Evolutionary conservation across 1,284 basidiomycete genomes (phyloP).

Genomic region (Xerocomus cyaneibrunnescens): DNA sequence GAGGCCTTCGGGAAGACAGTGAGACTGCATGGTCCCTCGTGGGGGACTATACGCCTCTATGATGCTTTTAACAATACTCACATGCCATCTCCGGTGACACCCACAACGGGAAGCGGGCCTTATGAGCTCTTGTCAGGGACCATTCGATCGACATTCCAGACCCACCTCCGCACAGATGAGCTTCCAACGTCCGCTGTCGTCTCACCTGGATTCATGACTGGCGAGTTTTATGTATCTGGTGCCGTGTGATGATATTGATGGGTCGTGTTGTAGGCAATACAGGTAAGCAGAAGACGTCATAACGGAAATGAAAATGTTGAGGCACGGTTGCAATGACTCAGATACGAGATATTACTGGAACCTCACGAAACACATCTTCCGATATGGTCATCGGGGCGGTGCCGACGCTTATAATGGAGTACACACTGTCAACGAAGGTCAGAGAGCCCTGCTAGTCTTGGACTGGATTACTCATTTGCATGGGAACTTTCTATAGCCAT

Average conservation of each 20-base stretch:
- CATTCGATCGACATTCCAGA: slow-evolving; percentile 40
- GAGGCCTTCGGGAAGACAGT: slow-evolving; percentile 40
- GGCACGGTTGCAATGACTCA: slow-evolving; percentile 23
- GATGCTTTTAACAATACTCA: slow-evolving; percentile 43
- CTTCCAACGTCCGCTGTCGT: slow-evolving; percentile 14
- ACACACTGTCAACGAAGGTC: slow-evolving; percentile 56
- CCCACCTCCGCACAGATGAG: slow-evolving; percentile 27
- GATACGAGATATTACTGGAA: slow-evolving; percentile 50
- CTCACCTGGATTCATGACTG: slow-evolving; percentile 30
- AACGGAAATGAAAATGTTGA: slow-evolving; percentile 23
- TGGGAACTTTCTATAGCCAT: slow-evolving; percentile 25
- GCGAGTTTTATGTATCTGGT: slow-evolving; percentile 15
- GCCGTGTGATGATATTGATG: slow-evolving; percentile 4
- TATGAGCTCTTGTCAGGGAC: slow-evolving; percentile 51
- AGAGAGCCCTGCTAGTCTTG: not conserved
- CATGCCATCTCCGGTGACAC: slow-evolving; percentile 52
- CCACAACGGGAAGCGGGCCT: slow-evolving; percentile 39
- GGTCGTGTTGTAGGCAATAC: slow-evolving; percentile 34
- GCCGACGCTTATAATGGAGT: slow-evolving; percentile 40
- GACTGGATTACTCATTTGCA: slow-evolving; percentile 1
- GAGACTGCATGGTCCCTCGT: slow-evolving; percentile 18
- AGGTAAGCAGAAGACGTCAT: slow-evolving; percentile 17
- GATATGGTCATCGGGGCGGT: slow-evolving; percentile 42
- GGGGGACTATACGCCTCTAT: slow-evolving; percentile 28
- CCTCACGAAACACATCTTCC: slow-evolving; percentile 49